These are phyloP conservation scores for Phytophthora nicotianae DNA, from an alignment of 352 stramenopile genomes.

Conservation along the genomic window DNA sequence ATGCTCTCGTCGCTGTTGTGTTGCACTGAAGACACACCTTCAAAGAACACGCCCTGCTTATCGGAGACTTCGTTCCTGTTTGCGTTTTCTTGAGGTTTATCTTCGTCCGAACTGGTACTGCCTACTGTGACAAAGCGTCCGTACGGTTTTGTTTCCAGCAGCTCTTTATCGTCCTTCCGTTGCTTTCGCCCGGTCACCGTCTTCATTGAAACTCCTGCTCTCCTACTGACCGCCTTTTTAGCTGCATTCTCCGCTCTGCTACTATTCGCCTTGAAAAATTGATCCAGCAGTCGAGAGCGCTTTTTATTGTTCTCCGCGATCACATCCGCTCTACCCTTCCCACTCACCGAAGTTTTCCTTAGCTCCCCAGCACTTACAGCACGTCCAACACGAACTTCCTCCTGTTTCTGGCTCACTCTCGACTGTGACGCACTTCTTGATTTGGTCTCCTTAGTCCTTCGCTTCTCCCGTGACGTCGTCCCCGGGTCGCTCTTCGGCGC, in stretches of 20 bases:
- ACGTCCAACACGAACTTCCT: slow-evolving; percentile 30
- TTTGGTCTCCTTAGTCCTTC: neutral
- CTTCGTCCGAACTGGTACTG: slow-evolving; percentile 12
- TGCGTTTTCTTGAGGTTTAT: neutral
- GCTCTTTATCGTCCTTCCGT: slow-evolving; percentile 19
- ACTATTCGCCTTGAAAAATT: slow-evolving; percentile 20
- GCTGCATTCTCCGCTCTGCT: slow-evolving; percentile 19
- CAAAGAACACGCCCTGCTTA: slow-evolving; percentile 47
- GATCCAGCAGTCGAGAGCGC: slow-evolving; percentile 30
- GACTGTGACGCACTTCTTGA: slow-evolving; percentile 2
- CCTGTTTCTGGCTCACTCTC: slow-evolving; percentile 19
- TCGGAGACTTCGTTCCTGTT: slow-evolving; percentile 6
- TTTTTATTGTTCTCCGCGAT: slow-evolving; percentile 46
- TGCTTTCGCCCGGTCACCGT: slow-evolving; percentile 1
- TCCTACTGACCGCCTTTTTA: slow-evolving; percentile 16
- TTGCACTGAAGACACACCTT: slow-evolving; percentile 74
- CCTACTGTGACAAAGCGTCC: slow-evolving; percentile 39
- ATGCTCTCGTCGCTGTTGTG: slow-evolving; percentile 60
- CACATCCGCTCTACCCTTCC: slow-evolving; percentile 9
- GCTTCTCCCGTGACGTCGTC: slow-evolving; percentile 13
- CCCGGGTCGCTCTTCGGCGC: slow-evolving; percentile 19
- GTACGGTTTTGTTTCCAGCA: slow-evolving; percentile 48
- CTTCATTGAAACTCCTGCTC: neutral
- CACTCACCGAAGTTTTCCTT: neutral
- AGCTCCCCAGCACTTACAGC: slow-evolving; percentile 3